Conservation (phyloP, 257 asterid species). For the Penstemon newberryi region DNA sequence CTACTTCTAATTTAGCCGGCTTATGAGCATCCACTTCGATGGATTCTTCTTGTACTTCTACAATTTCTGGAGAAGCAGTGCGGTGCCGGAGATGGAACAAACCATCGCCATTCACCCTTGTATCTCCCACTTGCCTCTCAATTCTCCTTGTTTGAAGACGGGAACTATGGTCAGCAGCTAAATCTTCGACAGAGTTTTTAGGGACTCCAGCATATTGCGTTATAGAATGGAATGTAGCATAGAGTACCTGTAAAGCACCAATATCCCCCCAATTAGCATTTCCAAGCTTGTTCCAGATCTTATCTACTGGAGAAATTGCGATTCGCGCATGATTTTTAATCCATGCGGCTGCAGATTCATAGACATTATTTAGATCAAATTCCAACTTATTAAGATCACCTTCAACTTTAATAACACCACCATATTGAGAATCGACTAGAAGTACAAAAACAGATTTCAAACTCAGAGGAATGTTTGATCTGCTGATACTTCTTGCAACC, state of each 20-base stretch:
- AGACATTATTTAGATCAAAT: slow-evolving; percentile 61
- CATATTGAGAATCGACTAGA: slow-evolving; percentile 82
- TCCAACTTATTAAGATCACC: slow-evolving; percentile 87
- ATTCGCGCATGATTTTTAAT: slow-evolving; percentile 61
- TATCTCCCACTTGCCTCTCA: slow-evolving; percentile 73
- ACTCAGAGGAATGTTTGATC: slow-evolving; percentile 73
- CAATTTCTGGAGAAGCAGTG: slow-evolving; percentile 84
- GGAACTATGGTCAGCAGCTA: slow-evolving; percentile 92
- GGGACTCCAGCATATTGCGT: slow-evolving; percentile 79
- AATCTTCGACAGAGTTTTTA: slow-evolving; percentile 75
- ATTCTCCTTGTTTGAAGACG: slow-evolving; percentile 88
- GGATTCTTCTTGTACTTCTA: slow-evolving; percentile 83
- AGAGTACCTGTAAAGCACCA: slow-evolving; percentile 89
- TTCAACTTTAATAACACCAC: slow-evolving; percentile 83
- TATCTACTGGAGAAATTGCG: slow-evolving; percentile 75
- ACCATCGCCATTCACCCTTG: slow-evolving; percentile 61
- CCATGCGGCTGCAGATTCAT: slow-evolving; percentile 90
- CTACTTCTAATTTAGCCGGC: slow-evolving; percentile 68
- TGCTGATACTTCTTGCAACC: slow-evolving; percentile 84
- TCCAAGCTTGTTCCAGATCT: slow-evolving; percentile 98
- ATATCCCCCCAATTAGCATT: slow-evolving; percentile 98
- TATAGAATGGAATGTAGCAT: slow-evolving; percentile 86
- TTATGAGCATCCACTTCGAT: slow-evolving; percentile 50
- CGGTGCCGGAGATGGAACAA: slow-evolving; percentile 70
- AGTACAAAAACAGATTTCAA: slow-evolving; percentile 68